Evolutionary conservation across 495 filamentous ascomycete species (phyloP), one percentile per base, ranked within the genome.

Genomic region (Endocarpon pusillum): DNA sequence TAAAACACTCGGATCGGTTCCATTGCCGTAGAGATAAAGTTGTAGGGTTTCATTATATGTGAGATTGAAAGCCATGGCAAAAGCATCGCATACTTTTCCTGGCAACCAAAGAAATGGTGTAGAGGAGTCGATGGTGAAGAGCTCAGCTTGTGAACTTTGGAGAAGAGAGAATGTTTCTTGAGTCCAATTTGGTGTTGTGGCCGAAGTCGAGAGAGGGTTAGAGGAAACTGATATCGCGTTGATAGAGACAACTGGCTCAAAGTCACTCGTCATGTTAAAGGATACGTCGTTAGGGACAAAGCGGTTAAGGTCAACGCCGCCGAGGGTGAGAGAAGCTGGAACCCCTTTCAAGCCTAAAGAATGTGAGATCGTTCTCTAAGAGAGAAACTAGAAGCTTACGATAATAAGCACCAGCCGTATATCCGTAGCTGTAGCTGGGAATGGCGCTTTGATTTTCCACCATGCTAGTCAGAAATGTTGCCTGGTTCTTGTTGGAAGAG

Each of bases 91-190:
- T n/a, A 73, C 61, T 9, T 50, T 45, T 21, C 52, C 46, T 2
- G 77, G 77, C 2, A 82, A 62, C 75, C 73, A 81, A 1, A 81
- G 58, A 37, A 67, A 71, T 1, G 77, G 71, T 1, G 75, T 75
- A 3, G 73, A 71, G 11, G 71, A 71, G 42, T 82, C 77, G 38
- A 82, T 73, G 33, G 66, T 50, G 19, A 67, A 70, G 8, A 49
- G 51, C 15, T 61, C 53, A 3, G 57, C 59, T 40, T 69, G 62
- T 25, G 57, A 51, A 43, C 61, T 57, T 15, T 37, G 42, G 11
- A 60, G 54, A 11, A 74, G 45, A 5, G 48, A 20, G 4, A 47
- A 41, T 0, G 49, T 40, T 4, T 56, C 47, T 6, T 48, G 43
- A 3, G 52, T 53, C 61, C 60, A 68, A 37, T 57, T 30, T 21